Base-by-base conservation (phyloP, 495 filamentous ascomycete genomes). In the Trichoderma asperelloides region DNA sequence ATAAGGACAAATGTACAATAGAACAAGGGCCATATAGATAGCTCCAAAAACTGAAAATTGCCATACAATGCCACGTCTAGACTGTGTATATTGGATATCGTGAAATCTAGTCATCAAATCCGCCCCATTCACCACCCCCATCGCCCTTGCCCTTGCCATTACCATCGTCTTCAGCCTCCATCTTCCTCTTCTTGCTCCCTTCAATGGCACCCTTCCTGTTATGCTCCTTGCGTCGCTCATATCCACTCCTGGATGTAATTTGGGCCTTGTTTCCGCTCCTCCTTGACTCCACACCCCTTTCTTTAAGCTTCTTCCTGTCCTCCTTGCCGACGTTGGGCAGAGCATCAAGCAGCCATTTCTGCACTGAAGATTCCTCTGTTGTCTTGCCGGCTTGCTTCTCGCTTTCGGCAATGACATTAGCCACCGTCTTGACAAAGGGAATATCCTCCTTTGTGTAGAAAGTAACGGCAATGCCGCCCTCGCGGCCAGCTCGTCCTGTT, bases 391-490 rank as follows among this genome's bases (percentile, higher is more conserved):
- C 83, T 68, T 84, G 79, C 77, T 87, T 90, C 79, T 97, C 91
- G 70, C 90, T 91, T 37, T 85, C 85, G 7, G 91, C 84, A 71
- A 98, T 97, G 9, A 97, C 90, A 72, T 96, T 96, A 45, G 93
- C 94, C 45, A 98, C 89, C 68, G 85, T 90, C 80, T 95, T 97
- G 21, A 98, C 84, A 70, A 92, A 91, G 2, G 89, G 87, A 27
- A 97, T 87, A 74, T 98, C 95, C 63, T 96, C 95, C 73, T 95
- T 91, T 0, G 95, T 98, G 71, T 96, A 98, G 68, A 94, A 88
- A 0, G 95, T 98, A 0, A 98, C 88, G 0, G 92, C 93, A n/a
- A 96, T 85, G 27, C 95, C 95, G 33, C 93, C 94, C 72, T 89
- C 86, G 63, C 92, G 84, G 3, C 95, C 94, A 1, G 93, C 94